Evolutionary conservation across 2,329 filamentous ascomycete species (phyloP).

Genomic region (Ophiocordyceps sinensis): DNA sequence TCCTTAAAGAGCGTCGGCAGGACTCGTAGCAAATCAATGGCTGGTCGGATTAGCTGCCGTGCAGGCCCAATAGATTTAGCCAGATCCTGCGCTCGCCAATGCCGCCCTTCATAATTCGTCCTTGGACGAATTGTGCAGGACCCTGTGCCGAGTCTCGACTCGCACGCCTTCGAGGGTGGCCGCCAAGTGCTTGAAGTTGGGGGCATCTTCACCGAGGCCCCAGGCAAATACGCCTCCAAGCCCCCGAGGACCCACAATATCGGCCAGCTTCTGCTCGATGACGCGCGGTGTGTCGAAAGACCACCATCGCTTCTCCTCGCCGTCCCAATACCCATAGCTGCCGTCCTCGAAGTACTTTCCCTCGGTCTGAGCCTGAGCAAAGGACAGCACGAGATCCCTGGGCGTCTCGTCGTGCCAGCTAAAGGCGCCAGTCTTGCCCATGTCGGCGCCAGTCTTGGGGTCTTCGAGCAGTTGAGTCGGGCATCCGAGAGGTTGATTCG

Average conservation of each 20-base stretch:
- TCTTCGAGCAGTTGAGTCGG: constrained; percentile 43
- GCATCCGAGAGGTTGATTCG: constrained; percentile 34
- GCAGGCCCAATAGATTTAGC: no score
- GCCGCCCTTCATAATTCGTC: constrained; percentile 1
- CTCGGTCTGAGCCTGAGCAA: constrained; percentile 34
- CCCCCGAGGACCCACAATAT: constrained; percentile 38
- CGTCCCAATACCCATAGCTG: constrained; percentile 57
- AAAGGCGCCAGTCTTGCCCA: constrained; percentile 42
- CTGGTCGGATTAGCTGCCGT: no score
- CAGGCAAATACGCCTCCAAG: constrained; percentile 64
- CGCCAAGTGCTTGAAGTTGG: constrained; percentile 24
- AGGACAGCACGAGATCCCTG: constrained; percentile 38
- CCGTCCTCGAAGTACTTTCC: constrained; percentile 44
- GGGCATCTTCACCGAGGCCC: constrained; percentile 56
- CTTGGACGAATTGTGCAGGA: not conserved
- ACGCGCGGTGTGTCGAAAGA: constrained; percentile 53
- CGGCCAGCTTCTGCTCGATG: constrained; percentile 46
- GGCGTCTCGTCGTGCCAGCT: constrained; percentile 45
- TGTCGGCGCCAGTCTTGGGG: constrained; percentile 38
- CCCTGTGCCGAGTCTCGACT: not conserved
- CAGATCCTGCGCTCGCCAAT: no score
- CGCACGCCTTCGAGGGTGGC: constrained; percentile 14
- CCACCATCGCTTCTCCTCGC: constrained; percentile 49
- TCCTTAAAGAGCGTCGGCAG: no score
- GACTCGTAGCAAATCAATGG: no score